phyloP scores from a whole-genome alignment of 2,329 filamentous ascomycete genomes.

The Aspergillus carbonarius region DNA sequence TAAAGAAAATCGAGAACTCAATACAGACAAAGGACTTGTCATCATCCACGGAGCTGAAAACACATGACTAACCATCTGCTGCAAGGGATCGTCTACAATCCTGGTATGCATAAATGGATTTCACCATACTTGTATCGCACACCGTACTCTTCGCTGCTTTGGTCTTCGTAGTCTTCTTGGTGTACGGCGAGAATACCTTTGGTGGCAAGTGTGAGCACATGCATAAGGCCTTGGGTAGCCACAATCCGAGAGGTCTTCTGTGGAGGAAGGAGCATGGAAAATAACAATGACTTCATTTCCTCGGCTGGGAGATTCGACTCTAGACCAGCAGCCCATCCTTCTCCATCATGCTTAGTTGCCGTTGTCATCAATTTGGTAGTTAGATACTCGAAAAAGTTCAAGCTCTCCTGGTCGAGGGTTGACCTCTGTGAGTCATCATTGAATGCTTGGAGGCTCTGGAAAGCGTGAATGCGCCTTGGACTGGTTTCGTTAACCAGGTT shows the following conservation, averaged over 20 bases:
- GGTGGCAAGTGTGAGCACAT: constrained; percentile 69
- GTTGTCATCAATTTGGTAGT: constrained; percentile 47
- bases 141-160: constrained; percentile 20
- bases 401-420: constrained; percentile 57
- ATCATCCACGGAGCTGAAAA: neutral
- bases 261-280: constrained; percentile 68
- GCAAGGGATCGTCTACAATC: constrained; percentile 1
- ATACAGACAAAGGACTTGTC: neutral
- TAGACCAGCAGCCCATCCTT: constrained; percentile 12
- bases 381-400: constrained; percentile 65
- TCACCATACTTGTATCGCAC: constrained; percentile 29
- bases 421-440: constrained; percentile 49
- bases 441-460: constrained; percentile 11
- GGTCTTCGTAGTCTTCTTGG: constrained; percentile 54
- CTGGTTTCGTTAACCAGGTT: constrained; percentile 14
- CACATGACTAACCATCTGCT: neutral
- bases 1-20: neutral
- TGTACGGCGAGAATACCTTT: constrained; percentile 62
- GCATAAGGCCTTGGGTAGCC: constrained; percentile 73
- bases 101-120: constrained; percentile 26
- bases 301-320: neutral
- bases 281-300: constrained; percentile 51
- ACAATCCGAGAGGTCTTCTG: constrained; percentile 56
- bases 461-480: constrained; percentile 31
- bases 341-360: constrained; percentile 15